Evolutionary conservation across 1,284 basidiomycete species (phyloP).

Genomic region (Earliella scabrosa): DNA sequence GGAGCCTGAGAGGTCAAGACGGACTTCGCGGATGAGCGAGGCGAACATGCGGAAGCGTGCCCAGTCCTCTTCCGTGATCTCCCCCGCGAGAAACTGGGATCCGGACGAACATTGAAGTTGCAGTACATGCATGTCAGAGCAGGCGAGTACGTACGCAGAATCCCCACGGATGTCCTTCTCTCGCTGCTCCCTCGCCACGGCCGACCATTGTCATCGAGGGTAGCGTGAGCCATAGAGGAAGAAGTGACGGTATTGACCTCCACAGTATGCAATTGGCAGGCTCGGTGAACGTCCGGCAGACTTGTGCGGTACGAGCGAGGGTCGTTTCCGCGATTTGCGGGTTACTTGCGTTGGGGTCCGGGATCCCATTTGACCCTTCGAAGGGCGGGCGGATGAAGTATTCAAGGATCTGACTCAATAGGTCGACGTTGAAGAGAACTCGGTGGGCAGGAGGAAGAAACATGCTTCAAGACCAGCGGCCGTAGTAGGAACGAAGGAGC

Average conservation of each 20-base stretch:
- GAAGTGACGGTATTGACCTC: background rate
- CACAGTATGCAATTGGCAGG: slow-evolving; percentile 1
- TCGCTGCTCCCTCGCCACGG: background rate
- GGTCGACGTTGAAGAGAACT: background rate
- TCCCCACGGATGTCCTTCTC: no score
- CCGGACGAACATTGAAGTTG: background rate
- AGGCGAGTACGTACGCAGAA: background rate
- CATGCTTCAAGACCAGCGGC: no score
- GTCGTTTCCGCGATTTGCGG: background rate
- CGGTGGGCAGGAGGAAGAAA: background rate
- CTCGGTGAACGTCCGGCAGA: slow-evolving; percentile 2
- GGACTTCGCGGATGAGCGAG: background rate
- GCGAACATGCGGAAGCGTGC: background rate
- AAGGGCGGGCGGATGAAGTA: background rate
- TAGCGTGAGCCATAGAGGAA: background rate
- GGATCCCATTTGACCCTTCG: background rate
- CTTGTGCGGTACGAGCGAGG: background rate
- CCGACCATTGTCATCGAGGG: background rate
- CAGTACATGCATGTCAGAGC: background rate
- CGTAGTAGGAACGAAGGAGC: no score
- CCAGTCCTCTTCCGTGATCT: background rate
- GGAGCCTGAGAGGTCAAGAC: background rate
- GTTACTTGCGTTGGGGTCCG: background rate
- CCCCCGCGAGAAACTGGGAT: background rate
- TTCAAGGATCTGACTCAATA: background rate